phyloP scores from a whole-genome alignment of 106 monocot species.

The Allium fistulosum region DNA sequence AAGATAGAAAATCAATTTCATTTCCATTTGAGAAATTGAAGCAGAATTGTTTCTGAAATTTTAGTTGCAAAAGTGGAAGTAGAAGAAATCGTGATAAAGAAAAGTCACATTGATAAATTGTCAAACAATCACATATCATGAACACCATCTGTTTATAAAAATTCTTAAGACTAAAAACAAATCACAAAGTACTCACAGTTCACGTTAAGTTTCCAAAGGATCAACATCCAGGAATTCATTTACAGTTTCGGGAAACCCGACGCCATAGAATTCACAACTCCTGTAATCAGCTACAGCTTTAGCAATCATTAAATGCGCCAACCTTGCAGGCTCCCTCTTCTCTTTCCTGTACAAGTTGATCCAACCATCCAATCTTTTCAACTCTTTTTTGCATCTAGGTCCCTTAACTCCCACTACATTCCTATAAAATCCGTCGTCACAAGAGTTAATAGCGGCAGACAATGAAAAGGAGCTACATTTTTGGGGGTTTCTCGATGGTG shows the following conservation, averaged over 20 bases:
- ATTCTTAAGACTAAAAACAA: no score
- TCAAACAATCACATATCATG: no score
- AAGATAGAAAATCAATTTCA: no score
- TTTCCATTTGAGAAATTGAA: no score
- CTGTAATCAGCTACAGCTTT: no score
- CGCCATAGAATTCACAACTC: no score
- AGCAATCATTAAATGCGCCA: slow-evolving; percentile 24
- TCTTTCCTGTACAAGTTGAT: slow-evolving; percentile 9
- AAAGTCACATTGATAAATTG: no score
- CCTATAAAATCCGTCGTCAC: slow-evolving; percentile 22
- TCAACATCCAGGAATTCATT: slow-evolving; percentile 17
- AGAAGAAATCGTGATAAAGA: no score
- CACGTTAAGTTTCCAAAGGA: slow-evolving; percentile 3
- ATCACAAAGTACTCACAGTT: no score
- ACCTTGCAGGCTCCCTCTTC: slow-evolving; percentile 35
- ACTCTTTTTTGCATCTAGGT: slow-evolving; percentile 30
- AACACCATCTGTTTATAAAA: no score
- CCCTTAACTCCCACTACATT: slow-evolving; percentile 24
- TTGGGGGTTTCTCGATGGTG: neutral
- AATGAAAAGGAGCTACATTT: neutral
- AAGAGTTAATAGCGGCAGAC: neutral
- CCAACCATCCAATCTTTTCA: slow-evolving; percentile 40
- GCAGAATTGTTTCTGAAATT: no score
- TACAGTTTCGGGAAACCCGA: slow-evolving; percentile 21
- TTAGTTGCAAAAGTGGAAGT: no score